Conservation (phyloP, 306 rosid species). For the Herpetospermum pedunculosum region DNA sequence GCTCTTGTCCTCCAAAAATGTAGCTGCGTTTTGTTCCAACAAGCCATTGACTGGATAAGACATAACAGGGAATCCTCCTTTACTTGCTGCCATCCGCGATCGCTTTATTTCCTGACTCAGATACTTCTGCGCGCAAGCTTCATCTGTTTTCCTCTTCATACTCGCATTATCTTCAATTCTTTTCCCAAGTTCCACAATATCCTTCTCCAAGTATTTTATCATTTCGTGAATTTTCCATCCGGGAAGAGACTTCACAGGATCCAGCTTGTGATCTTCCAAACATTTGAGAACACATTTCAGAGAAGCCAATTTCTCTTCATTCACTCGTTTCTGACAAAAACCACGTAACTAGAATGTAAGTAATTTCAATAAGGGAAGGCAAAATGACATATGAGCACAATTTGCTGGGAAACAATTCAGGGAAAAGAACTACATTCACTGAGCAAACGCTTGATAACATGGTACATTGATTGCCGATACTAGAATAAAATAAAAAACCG, state of each 20-base stretch:
- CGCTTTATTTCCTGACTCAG: conserved; percentile 29
- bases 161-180: conserved; percentile 18
- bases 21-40: conserved; percentile 28
- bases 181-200: conserved; percentile 17
- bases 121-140: conserved; percentile 12
- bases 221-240: conserved; percentile 39
- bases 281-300: conserved; percentile 37
- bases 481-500: background rate
- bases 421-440: background rate
- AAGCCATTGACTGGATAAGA: conserved; percentile 23
- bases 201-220: conserved; percentile 33
- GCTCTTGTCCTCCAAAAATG: conserved; percentile 13
- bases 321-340: conserved; percentile 34
- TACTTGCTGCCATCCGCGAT: conserved; percentile 3
- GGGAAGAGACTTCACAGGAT: conserved; percentile 30
- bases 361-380: background rate
- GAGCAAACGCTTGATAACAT: background rate
- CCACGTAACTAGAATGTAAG: background rate
- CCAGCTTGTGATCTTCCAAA: conserved; percentile 40
- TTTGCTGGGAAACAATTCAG: background rate
- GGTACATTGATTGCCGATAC: background rate
- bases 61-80: conserved; percentile 22
- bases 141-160: conserved; percentile 31
- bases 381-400: background rate
- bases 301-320: conserved; percentile 44